These are phyloP conservation scores for Naematelia encephala DNA, from an alignment of 768 basidiomycete species.

Conservation along the genomic window DNA sequence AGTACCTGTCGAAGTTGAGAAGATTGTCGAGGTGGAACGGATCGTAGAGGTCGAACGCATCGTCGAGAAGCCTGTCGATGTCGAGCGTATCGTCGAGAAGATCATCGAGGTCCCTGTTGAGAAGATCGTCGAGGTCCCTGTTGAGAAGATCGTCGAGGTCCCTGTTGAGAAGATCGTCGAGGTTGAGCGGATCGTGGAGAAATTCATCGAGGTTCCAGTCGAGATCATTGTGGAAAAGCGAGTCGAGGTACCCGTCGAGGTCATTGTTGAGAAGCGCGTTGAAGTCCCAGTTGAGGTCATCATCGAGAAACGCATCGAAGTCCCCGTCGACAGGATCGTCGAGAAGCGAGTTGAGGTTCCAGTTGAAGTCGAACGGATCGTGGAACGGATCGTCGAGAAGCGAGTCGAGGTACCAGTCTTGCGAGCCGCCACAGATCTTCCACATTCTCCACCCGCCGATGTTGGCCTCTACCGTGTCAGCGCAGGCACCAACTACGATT, in stretches of 20 bases:
- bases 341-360: conserved; percentile 32
- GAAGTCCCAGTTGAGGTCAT: conserved; percentile 28
- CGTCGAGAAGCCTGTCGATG: conserved; percentile 44
- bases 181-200: conserved; percentile 33
- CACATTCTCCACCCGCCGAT: conserved; percentile 24
- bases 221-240: conserved; percentile 39
- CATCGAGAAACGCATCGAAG: conserved; percentile 38
- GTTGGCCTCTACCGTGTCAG: conserved; percentile 39
- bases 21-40: conserved; percentile 45
- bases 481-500: conserved; percentile 46
- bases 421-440: background rate
- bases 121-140: conserved; percentile 30
- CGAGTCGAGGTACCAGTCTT: conserved; percentile 17
- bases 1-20: conserved; percentile 42
- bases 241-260: conserved; percentile 37
- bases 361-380: conserved; percentile 18
- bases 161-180: conserved; percentile 35
- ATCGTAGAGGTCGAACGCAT: conserved; percentile 39
- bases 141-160: conserved; percentile 23
- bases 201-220: conserved; percentile 38
- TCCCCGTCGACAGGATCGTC: conserved; percentile 38
- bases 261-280: conserved; percentile 40
- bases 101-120: conserved; percentile 37
- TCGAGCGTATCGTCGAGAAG: conserved; percentile 39
- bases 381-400: conserved; percentile 35